Evolutionary conservation across 1,139 yeast species (phyloP), one percentile per base, ranked within the genome.

Genomic region (Candida glucosophila): DNA sequence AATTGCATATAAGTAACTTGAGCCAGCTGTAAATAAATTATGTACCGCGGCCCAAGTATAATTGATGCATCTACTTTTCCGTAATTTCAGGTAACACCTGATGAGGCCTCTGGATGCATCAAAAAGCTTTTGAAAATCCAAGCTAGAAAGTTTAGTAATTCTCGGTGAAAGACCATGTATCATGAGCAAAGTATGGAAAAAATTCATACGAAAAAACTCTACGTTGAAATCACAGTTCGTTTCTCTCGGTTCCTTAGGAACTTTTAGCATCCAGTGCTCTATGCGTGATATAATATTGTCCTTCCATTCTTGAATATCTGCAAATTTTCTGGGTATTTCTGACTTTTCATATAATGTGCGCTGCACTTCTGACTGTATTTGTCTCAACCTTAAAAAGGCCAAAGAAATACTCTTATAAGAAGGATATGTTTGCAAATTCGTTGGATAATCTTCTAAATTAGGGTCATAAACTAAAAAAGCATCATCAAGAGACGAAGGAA

Each of bases 1-100:
- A 9, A 83, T 61, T 1, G 88, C 69, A 45, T 80, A 85, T 22
- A 85, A 58, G 40, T 76, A 83, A 3, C 94, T 79, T 12, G 90
- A 79, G 1, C 94, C 94, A 0, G 95, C 90, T 79, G 81, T 78
- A 45, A 83, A 83, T 29, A 83, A 56, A 47, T 83, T 85, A 47
- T 85, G 93, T 2, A 85, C 90, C 0, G 93, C 93, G 1, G 88
- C 90, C 95, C 95, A 86, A 0, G 95, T 83, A 51, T 81, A 86
- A 47, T 85, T 85, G 34, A 85, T 67, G 24, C 72, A 62, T 38
- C 71, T 72, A 17, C 64, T 64, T 12, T 57, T 51, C 36, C 70
- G 70, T 22, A 85, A 55, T 26, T 67, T 70, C 24, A 67, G 57
- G 47, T 82, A 86, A 22, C 75, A 67, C 23, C 63, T 58, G 29